These are phyloP conservation scores for Podosphaera fusca DNA, from an alignment of 2,329 filamentous ascomycete species.

Conservation along the genomic window DNA sequence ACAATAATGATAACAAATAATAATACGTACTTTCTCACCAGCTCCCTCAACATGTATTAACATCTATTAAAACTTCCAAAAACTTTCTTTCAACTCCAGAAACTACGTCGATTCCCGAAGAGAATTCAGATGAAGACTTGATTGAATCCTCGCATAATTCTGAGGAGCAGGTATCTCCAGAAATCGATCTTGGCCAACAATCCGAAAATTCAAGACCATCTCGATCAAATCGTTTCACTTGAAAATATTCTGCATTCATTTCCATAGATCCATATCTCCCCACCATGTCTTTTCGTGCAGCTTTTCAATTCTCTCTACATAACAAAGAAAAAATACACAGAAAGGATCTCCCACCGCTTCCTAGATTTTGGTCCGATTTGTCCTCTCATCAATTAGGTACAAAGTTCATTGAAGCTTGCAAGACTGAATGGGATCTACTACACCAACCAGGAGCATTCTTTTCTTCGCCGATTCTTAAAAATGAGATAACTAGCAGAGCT, in stretches of 20 bases:
- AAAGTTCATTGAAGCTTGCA: background rate
- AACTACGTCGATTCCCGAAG: background rate
- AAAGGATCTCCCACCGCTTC: no score
- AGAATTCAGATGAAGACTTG: no score
- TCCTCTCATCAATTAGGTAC: background rate
- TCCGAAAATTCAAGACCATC: background rate
- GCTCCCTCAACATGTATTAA: background rate
- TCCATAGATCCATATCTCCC: background rate
- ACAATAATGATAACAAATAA: no score
- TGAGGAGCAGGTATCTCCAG: no score
- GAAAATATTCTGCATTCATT: background rate
- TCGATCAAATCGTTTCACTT: background rate
- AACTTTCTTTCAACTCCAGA: background rate
- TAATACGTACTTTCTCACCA: no score
- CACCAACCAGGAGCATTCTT: background rate
- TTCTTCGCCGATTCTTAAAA: background rate
- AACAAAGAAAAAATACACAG: background rate
- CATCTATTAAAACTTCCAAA: background rate
- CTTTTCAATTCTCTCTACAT: background rate
- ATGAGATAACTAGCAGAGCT: background rate
- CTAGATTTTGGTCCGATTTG: no score
- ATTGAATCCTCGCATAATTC: no score
- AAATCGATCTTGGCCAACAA: no score
- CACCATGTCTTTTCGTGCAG: background rate
- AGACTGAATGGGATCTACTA: background rate